Evolutionary conservation across 2,329 filamentous ascomycete genomes (phyloP).

Genomic region (Stagonosporopsis vannaccii): DNA sequence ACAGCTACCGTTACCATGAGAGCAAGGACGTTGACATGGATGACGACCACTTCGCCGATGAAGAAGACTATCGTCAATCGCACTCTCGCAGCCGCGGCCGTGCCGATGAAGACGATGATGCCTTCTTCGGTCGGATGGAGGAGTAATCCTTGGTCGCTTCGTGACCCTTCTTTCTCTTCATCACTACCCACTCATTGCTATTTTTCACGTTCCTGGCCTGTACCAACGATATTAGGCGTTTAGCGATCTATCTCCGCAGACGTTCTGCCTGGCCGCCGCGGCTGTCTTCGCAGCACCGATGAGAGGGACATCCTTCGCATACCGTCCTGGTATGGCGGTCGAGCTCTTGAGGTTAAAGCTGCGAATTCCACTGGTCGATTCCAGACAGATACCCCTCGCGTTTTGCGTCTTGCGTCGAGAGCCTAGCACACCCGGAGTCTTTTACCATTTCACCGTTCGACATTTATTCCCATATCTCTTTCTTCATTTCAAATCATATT

Average conservation of each 20-base stretch:
- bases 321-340: slow-evolving; percentile 11
- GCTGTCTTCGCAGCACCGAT: slow-evolving; percentile 46
- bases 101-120: slow-evolving; percentile 90
- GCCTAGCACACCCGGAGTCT: slow-evolving; percentile 31
- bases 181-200: slow-evolving; percentile 12
- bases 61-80: slow-evolving; percentile 67
- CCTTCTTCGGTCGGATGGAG: slow-evolving; percentile 96
- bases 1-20: slow-evolving; percentile 64
- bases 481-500: slow-evolving; percentile 15
- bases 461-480: slow-evolving; percentile 13
- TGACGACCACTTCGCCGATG: slow-evolving; percentile 67
- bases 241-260: slow-evolving; percentile 51
- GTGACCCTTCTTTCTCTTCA: neutral
- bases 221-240: slow-evolving; percentile 46
- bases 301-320: slow-evolving; percentile 46
- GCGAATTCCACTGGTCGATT: slow-evolving; percentile 24
- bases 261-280: slow-evolving; percentile 29
- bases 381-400: slow-evolving; percentile 12
- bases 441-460: neutral
- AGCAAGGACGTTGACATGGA: slow-evolving; percentile 59
- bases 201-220: slow-evolving; percentile 32
- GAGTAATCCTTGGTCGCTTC: slow-evolving; percentile 55
- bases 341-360: slow-evolving; percentile 52
- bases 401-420: slow-evolving; percentile 45
- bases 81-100: slow-evolving; percentile 59